A percentile compares a stretch with the other conserved stretches of the same genome.
phyloP scores from a whole-genome alignment of 129 eudicot species.

The sunflower (Helianthus annuus) region HanXRQr2.0-SUNRISE NC_035448.2:37563969-37564468 shows the following conservation, averaged over 20 bases:
- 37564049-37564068: conserved; percentile 96
- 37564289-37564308: conserved; percentile 16
- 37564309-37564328: too few species aligned
- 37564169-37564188: neutral
- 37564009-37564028: conserved; percentile 92
- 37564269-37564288: neutral
- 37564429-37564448: neutral
- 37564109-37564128: conserved; percentile 72
- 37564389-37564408: neutral
- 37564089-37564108: conserved; percentile 75
- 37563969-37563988: conserved; percentile 26
- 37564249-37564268: neutral
- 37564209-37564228: neutral
- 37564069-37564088: conserved; percentile 98
- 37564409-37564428: conserved; percentile 7
- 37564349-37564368: neutral
- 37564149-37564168: neutral
- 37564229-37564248: neutral
- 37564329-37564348: too few species aligned
- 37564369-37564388: neutral
- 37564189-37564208: neutral
- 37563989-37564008: conserved; percentile 93
- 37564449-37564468: conserved; percentile 3
- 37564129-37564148: conserved; percentile 9
- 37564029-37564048: conserved; percentile 83